Evolutionary conservation across 2,329 filamentous ascomycete genomes (phyloP).

Genomic region (Monosporascus sp.): DNA sequence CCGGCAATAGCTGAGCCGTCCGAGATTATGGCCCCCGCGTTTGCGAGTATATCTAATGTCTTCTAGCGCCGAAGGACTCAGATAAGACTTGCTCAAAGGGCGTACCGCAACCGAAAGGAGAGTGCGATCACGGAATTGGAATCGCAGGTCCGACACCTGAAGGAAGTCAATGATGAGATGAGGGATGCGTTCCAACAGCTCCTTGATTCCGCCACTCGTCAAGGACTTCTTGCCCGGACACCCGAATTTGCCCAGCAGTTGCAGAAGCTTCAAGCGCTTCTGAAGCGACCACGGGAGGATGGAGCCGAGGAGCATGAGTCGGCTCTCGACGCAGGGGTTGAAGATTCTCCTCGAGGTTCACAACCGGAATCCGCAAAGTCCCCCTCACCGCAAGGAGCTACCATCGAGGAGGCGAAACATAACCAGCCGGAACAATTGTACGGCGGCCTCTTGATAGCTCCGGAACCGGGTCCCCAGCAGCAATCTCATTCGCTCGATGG

Average conservation of each 20-base stretch:
- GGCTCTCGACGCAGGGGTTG: slow-evolving; percentile 6
- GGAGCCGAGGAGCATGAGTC: slow-evolving; percentile 23
- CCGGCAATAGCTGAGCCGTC: not conserved
- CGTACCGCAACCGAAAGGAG: slow-evolving; percentile 82
- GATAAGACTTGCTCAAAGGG: slow-evolving; percentile 79
- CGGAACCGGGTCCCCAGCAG: slow-evolving; percentile 5
- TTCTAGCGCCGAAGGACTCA: slow-evolving; percentile 73
- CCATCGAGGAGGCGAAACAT: not conserved
- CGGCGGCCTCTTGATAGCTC: slow-evolving; percentile 10
- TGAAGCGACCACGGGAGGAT: slow-evolving; percentile 39
- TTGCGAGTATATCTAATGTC: slow-evolving; percentile 11
- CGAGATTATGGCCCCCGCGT: not conserved
- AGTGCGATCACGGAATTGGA: slow-evolving; percentile 71
- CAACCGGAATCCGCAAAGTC: not conserved
- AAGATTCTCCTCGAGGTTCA: slow-evolving; percentile 15
- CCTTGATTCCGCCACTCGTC: slow-evolving; percentile 54
- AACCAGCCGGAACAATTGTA: slow-evolving; percentile 9
- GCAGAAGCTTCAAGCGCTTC: slow-evolving; percentile 53
- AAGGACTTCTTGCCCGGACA: slow-evolving; percentile 52
- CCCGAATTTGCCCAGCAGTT: slow-evolving; percentile 56
- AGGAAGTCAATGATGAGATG: slow-evolving; percentile 68
- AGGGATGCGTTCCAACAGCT: slow-evolving; percentile 64
- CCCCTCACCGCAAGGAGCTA: not conserved
- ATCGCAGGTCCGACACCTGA: slow-evolving; percentile 63
- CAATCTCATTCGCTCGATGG: not conserved